Base-by-base conservation (phyloP, 805 yeast genomes). In the Pichia sporocuriosa region DNA sequence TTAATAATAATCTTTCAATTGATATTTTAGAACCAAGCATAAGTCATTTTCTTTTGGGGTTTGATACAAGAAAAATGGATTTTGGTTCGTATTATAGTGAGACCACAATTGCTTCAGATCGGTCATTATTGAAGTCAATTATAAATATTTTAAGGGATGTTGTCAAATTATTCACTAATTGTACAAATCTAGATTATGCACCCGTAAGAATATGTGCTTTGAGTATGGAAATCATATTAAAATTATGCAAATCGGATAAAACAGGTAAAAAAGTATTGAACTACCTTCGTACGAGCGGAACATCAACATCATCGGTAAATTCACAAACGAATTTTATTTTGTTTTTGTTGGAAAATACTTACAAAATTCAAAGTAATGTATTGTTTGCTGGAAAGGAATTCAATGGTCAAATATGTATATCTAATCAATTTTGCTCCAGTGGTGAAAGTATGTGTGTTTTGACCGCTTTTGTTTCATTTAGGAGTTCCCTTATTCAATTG, bases 1-100 rank as follows among this genome's bases (percentile, higher is more conserved):
- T 89, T 39, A 62, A 67, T 34, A 56, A 59, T 4, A 75, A 77
- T 46, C 61, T 86, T 37, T 57, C 66, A 2, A 47, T 64, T 1
- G 20, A 27, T 10, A 25, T 39, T 10, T 63, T 61, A 13, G 3
- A 8, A 7, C 70, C 78, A 6, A 70, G 81, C 0, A 70, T 83
- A 1, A 66, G 90, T 1, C 97, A 88, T 56, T 80, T 81, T 50
- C 58, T 90, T 8, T 67, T 90, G 1, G 97, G 97, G 0, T 87
- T 79, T 58, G 78, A 75, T 53, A 62, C 50, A 45, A 61, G 52
- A 39, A 67, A 72, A n/a, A 62, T 79, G 17, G 58, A 74, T 0
- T 57, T 79, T n/a, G 77, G 78, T 3, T 35, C 37, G 1, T 23
- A 39, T 9, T 47, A 59, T 3, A 56, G 67, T 1, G 55, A 63